Percentiles rank a stretch among this genome's conserved stretches.
phyloP scores from a whole-genome alignment of 306 rosid genomes.

The Styphnolobium japonicum region DNA sequence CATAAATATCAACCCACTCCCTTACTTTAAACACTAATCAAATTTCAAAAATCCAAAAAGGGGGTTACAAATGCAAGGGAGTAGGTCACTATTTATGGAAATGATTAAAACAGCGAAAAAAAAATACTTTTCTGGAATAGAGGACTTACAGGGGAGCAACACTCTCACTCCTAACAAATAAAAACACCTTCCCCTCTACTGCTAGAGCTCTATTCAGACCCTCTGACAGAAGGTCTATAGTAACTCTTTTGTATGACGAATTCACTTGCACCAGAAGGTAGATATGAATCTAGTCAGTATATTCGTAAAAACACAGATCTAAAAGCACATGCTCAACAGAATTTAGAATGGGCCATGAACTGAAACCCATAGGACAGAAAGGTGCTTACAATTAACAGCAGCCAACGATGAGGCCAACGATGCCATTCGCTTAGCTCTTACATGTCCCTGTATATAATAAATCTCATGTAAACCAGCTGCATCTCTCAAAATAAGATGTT shows the following conservation, averaged over 20 bases:
- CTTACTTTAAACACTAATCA: not conserved
- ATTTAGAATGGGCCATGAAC: constrained; percentile 14
- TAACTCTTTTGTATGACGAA: constrained; percentile 55
- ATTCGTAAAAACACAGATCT: not conserved
- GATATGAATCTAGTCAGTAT: constrained; percentile 32
- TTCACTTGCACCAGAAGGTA: constrained; percentile 46
- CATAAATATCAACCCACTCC: not conserved
- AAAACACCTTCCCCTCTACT: constrained; percentile 72
- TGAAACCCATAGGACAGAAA: constrained; percentile 14
- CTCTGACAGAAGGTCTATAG: constrained; percentile 57
- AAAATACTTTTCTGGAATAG: constrained; percentile 16
- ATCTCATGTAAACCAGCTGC: constrained; percentile 22
- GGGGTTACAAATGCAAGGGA: not conserved
- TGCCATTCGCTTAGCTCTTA: constrained; percentile 60
- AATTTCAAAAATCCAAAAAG: not conserved
- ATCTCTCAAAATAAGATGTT: constrained; percentile 6
- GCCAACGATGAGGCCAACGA: constrained; percentile 61
- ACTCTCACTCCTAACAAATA: constrained; percentile 69
- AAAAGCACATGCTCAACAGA: not conserved
- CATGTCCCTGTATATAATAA: constrained; percentile 56
- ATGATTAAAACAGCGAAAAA: not conserved
- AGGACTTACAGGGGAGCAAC: constrained; percentile 78
- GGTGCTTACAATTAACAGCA: constrained; percentile 57
- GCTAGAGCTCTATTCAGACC: constrained; percentile 82
- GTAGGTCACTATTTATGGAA: not conserved